Evolutionary conservation across 208 protist species (phyloP).

Genomic region (Trypanosoma avium): DNA sequence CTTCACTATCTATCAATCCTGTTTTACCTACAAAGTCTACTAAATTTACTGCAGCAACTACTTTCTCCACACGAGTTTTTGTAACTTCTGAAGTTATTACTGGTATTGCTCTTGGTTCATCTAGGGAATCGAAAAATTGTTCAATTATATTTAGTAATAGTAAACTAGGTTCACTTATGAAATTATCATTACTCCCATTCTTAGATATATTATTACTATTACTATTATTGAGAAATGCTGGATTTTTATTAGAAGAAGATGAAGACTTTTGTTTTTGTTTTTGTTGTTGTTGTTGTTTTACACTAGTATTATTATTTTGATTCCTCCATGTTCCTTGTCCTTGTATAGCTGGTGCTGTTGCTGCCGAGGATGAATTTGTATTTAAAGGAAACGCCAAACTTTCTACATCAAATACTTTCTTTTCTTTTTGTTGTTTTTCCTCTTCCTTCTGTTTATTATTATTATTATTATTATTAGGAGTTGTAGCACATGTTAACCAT

Average conservation of each 20-base stretch:
- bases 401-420: slow-evolving; percentile 15
- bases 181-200: slow-evolving; percentile 1
- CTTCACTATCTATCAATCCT: slow-evolving; percentile 23
- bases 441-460: background rate
- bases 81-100: slow-evolving; percentile 66
- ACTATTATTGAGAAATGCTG: background rate
- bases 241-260: too few species aligned
- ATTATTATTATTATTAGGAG: slow-evolving; percentile 9
- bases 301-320: slow-evolving; percentile 8
- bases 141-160: slow-evolving; percentile 50
- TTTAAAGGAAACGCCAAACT: slow-evolving; percentile 15
- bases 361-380: slow-evolving; percentile 8
- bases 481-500: slow-evolving; percentile 65
- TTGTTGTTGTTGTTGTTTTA: background rate
- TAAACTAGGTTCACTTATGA: slow-evolving; percentile 20
- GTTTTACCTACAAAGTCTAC: slow-evolving; percentile 39
- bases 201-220: background rate
- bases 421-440: background rate
- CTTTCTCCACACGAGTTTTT: slow-evolving; percentile 64
- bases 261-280: background rate
- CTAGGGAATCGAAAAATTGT: slow-evolving; percentile 60
- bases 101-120: slow-evolving; percentile 50
- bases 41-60: slow-evolving; percentile 56
- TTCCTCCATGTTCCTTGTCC: slow-evolving; percentile 8
- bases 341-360: slow-evolving; percentile 14